Base-by-base conservation (phyloP, 1,139 yeast genomes). In the Kurtzmaniella quercitrusa region DNA sequence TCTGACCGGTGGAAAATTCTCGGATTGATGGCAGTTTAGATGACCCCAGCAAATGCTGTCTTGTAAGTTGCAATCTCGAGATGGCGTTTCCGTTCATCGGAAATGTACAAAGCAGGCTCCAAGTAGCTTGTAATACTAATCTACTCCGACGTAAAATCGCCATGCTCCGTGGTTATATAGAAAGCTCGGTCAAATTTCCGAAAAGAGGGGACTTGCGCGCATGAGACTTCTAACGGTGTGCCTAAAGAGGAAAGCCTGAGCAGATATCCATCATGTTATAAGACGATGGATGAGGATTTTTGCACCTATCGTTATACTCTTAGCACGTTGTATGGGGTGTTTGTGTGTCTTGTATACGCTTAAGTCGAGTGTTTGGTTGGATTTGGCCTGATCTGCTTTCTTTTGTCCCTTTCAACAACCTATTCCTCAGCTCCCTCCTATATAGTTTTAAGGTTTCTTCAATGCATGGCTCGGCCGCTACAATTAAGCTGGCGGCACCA, bases 41-140 rank as follows among this genome's bases (percentile, higher is more conserved):
- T 11, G 31, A 7, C 5, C 36, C 36, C 18, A 19, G 43, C 14
- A 40, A 39, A 33, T 39, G 46, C n/a, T 37, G 37, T 21, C 25
- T 41, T 41, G 34, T 45, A 12, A 39, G 36, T 41, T 33, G 27
- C 42, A 40, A 47, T 18, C 44, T 36, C 7, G 38, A 25, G 12
- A 38, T 17, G 14, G 34, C 18, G 18, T 16, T 31, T 14, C 18
- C 6, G 14, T n/a, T 31, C 18, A 10, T 14, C 16, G 10, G 8
- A 6, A 17, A 3, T 12, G 10, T 27, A 27, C 14, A 27, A 27
- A 27, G 5, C 14, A 3, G 31, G 3, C 31, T 27, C 4, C 31
- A 6, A 11, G 5, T 27, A 12, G 14, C 31, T 27, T n/a, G 5
- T 6, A 10, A 27, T 6, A 27, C 31, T 11, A 27, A 11, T 7